Evolutionary conservation across 2,329 filamentous ascomycete species (phyloP), one percentile per base, ranked within the genome.

Genomic region (Paramyrothecium roridum): DNA sequence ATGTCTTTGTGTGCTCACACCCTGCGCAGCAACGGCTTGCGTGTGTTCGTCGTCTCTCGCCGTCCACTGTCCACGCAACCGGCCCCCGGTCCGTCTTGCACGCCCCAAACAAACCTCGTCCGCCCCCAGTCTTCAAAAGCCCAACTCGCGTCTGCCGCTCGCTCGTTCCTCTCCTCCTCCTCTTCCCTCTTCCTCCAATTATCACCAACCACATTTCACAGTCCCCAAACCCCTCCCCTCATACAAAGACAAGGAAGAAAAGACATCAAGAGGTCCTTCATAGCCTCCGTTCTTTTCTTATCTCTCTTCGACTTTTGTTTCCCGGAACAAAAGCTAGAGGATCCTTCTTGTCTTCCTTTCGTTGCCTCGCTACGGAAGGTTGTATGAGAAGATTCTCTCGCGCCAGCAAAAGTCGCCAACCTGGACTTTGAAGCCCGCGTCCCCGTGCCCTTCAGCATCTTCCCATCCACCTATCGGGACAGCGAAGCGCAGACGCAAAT

Each of bases 341-440:
- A 80, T 77, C 76, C 76, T 85, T 86, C 82, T 86, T 85, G 77
- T 83, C 82, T 80, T 85, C 83, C 83, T 86, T 85, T 86, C 83
- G 83, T 75, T 63, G 23, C 75, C 73, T 76, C 70, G 80, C 74
- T 75, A 85, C 85, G 84, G 65, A 73, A 76, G 74, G 73, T 76
- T 76, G 74, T 70, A 73, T 75, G 85, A 90, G 87, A 87, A 86
- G 82, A 83, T 85, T 77, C 75, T 80, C 78, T 77, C 73, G 78
- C 86, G 80, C 79, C 77, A 76, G 75, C 67, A 87, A 86, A 89
- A 87, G 87, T 89, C 89, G 91, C 82, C 91, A 97, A 91, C 84
- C 93, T 97, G 93, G 93, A 97, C 91, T 97, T 96, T 95, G 93
- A 96, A 90, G 92, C 93, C 81, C 90, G 92, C 80, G 90, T 97